Evolutionary conservation across 2,329 filamentous ascomycete species (phyloP).

Genomic region (Clarireedia paspali): DNA sequence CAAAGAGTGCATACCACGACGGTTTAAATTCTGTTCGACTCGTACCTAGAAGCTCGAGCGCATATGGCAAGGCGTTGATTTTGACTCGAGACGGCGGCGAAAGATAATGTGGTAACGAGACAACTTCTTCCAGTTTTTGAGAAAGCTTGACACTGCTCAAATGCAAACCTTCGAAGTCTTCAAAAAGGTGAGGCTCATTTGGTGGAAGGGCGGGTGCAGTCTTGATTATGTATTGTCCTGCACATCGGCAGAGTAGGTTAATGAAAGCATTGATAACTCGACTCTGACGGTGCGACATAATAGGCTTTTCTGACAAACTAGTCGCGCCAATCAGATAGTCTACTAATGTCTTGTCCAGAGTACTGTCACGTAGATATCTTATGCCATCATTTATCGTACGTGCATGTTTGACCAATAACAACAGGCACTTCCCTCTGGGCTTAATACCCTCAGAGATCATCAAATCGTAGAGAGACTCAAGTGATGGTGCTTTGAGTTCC

Average conservation of each 20-base stretch:
- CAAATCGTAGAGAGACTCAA: conserved; percentile 48
- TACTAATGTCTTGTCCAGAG: conserved; percentile 15
- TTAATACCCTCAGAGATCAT: conserved; percentile 45
- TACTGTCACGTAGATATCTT: conserved; percentile 42
- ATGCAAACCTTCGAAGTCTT: background rate
- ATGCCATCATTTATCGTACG: conserved; percentile 39
- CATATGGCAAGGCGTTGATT: conserved; percentile 11
- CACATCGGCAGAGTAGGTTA: conserved; percentile 36
- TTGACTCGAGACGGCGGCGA: background rate
- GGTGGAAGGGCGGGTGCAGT: conserved; percentile 24
- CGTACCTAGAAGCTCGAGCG: conserved; percentile 17
- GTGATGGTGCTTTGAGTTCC: conserved; percentile 49
- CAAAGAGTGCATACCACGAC: conserved; percentile 38
- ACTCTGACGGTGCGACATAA: conserved; percentile 22
- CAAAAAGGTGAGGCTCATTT: background rate
- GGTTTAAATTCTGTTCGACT: conserved; percentile 20
- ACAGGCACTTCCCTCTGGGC: conserved; percentile 43
- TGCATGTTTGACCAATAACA: conserved; percentile 48
- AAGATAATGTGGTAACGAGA: background rate
- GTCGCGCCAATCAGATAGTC: conserved; percentile 13
- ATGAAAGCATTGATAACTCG: conserved; percentile 44
- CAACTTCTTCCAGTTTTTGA: background rate
- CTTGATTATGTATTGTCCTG: background rate
- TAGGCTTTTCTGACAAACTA: conserved; percentile 5
- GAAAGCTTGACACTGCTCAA: background rate